Evolutionary conservation across 2,329 filamentous ascomycete genomes (phyloP).

Genomic region (Microdochium bolleyi): DNA sequence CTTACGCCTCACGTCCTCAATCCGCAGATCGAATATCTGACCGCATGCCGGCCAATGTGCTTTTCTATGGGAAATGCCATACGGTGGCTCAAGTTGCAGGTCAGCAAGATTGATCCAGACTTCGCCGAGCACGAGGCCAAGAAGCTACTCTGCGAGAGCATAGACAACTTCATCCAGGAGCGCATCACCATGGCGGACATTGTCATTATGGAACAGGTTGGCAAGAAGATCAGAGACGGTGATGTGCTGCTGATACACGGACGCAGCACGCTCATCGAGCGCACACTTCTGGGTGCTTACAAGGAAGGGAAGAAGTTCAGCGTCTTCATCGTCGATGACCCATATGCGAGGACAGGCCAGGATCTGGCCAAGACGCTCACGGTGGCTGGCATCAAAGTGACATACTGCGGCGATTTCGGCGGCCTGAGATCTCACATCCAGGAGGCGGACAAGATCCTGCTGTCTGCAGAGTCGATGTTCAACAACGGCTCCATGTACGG

Average conservation of each 20-base stretch:
- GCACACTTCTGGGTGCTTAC: constrained; percentile 68
- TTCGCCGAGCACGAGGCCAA: constrained; percentile 78
- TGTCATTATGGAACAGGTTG: constrained; percentile 72
- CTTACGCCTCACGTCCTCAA: constrained; percentile 86
- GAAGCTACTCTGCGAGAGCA: constrained; percentile 65
- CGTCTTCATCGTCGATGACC: constrained; percentile 76
- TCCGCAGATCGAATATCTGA: constrained; percentile 91
- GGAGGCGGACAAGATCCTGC: constrained; percentile 59
- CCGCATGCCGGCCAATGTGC: constrained; percentile 88
- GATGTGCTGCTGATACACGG: constrained; percentile 84
- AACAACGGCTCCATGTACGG: constrained; percentile 89
- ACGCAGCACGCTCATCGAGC: constrained; percentile 78
- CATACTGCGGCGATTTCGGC: constrained; percentile 71
- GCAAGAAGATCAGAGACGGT: constrained; percentile 66
- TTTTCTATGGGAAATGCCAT: constrained; percentile 98
- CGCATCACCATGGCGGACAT: constrained; percentile 81
- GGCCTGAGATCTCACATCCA: constrained; percentile 68
- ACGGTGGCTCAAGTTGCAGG: constrained; percentile 85
- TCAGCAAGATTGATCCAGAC: constrained; percentile 80
- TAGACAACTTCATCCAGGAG: constrained; percentile 86
- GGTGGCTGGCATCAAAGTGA: constrained; percentile 63
- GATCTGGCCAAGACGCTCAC: constrained; percentile 60
- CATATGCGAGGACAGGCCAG: constrained; percentile 43
- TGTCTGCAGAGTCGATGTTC: constrained; percentile 92
- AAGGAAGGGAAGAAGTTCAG: constrained; percentile 65